A percentile compares a stretch with the other conserved stretches of the same genome.
Conservation (phyloP, 2,329 filamentous ascomycete genomes). For the Colletotrichum siamense region DNA sequence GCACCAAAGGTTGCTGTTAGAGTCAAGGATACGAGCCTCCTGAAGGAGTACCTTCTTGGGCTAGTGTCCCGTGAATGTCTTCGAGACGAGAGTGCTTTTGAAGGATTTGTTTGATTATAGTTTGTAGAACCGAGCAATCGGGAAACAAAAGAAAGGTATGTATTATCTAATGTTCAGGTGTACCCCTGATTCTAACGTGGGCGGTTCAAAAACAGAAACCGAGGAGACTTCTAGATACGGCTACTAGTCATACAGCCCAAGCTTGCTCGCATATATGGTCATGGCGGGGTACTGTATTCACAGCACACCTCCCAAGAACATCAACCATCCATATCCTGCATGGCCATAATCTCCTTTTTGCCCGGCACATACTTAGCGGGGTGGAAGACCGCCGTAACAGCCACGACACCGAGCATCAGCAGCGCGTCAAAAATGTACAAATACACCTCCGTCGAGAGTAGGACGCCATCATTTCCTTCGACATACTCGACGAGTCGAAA, state of each 20-base stretch:
- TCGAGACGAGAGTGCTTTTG: neutral
- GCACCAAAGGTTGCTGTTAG: neutral
- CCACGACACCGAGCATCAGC: constrained; percentile 33
- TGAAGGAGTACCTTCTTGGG: neutral
- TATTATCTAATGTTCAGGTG: neutral
- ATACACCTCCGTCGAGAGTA: constrained; percentile 37
- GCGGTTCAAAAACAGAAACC: neutral
- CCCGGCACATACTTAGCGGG: neutral
- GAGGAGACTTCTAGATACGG: neutral
- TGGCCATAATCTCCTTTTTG: neutral
- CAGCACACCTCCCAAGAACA: neutral
- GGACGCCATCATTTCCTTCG: constrained; percentile 34
- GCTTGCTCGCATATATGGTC: neutral
- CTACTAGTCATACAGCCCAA: neutral
- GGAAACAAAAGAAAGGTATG: neutral
- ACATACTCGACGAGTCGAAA: constrained; percentile 49
- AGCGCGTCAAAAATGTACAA: constrained; percentile 42
- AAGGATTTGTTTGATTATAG: neutral
- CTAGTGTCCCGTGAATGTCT: neutral
- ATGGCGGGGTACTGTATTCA: neutral
- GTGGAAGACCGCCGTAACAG: neutral
- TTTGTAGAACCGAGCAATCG: neutral
- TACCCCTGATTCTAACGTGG: neutral
- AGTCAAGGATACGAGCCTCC: neutral
- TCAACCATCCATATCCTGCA: neutral